Base-by-base conservation (phyloP, 2,329 filamentous ascomycete species). In the Clonostachys byssicola region DNA sequence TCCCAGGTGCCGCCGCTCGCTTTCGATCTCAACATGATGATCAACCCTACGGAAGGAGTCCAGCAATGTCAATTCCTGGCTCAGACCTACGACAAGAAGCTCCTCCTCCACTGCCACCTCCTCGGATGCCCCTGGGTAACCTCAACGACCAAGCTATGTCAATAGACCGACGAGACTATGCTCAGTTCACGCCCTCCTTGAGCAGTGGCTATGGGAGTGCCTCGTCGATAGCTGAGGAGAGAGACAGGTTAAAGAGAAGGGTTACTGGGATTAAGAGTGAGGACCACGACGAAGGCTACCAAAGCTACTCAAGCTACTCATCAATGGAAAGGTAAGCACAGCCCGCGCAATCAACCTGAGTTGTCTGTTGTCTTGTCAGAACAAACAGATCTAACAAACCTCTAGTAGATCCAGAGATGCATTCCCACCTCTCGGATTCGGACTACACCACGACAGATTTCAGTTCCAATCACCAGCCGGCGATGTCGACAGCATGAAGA, bases 401-500 rank as follows among this genome's bases (percentile, higher is more conserved):
- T 16, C 33, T 44, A 60, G 74, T 44, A 60, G 74, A 44, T 72
- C 72, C 16, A 68, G 71, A 53, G 70, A 73, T 44, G 71, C 72
- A 5, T 50, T 65, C 35, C 61, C 60, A 1, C 51, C 67, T 35
- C 64, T 67, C n/a, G 36, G 14, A 39, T 74, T 79, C 44, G 74
- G 77, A 47, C 65, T 75, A 47, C 71, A 72, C 50, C 75, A 78
- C 54, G 73, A 68, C 53, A 72, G 68, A 38, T 78, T 71, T 48
- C 67, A 75, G 48, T 75, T 77, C 51, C 66, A 66, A 43, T 67
- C 71, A 5, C 66, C 68, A 45, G 23, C 23, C 3, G 68, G 71
- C 54, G 65, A 75, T 41, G 64, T 73, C 13, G 73, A 80, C 45
- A 73, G 76, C 49, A 70, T 81, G 57, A 73, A 80, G 49, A 77